Evolutionary conservation across 306 rosid genomes (phyloP), one percentile per base, ranked within the genome.

Genomic region (Prunus salicina): DNA sequence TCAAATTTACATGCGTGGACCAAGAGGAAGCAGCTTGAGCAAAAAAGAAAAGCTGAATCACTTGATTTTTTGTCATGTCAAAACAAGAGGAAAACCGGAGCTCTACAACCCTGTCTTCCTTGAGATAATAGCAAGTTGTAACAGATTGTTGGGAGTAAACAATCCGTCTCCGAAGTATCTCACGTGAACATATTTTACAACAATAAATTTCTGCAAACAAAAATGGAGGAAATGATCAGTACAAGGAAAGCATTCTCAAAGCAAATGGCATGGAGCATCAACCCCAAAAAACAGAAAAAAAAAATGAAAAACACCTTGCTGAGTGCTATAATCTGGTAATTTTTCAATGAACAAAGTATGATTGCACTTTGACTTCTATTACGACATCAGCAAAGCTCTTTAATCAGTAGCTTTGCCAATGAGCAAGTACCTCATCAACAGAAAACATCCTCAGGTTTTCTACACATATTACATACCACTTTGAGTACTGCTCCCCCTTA

Each of bases 201-300:
- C 51, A 75, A 32, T 52, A 69, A 56, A 41, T 19, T 45, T 78
- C 86, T 82, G 86, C 77, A 69, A n/a, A 67, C 45, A 63, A 41
- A 70, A 49, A 38, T 7, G 19, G 69, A 70, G 64, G 30, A 12
- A 64, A 55, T 2, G 6, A 67, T 82, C 65, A 82, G 79, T n/a
- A 46, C 28, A 77, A 34, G 24, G 67, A 34, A 49, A n/a, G 53
- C 55, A 74, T 32, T 47, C 53, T 27, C 51, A 20, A 68, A 64
- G 20, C 46, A 45, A 66, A 79, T 43, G 45, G 8, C 46, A n/a
- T 16, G 11, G 18, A 7, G 19, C 47, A 32, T 66, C 3, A 3
- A 24, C 64, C 8, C 43, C 9, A 38, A 1, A 6, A 38, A 38
- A 38, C 43, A 1, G 2, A 25, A 2, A 27, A 27, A 6, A 38